Evolutionary conservation across 495 filamentous ascomycete species (phyloP), one percentile per base, ranked within the genome.

Genomic region (Wilcoxina mikolae): DNA sequence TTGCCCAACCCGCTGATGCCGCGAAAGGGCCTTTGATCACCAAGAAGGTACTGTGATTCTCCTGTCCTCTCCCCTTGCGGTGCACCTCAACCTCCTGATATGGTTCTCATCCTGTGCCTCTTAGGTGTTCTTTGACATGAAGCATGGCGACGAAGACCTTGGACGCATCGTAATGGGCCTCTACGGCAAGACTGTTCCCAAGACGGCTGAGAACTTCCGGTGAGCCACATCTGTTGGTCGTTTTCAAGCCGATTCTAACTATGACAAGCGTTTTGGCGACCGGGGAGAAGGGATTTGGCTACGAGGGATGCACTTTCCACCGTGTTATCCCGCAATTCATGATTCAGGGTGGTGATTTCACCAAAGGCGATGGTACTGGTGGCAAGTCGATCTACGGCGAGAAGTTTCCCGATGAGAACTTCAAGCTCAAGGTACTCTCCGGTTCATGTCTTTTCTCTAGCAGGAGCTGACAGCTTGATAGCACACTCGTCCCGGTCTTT

Each of bases 331-430:
- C 90, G 75, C 65, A 83, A 54, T 98, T 98, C 76, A 98, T 98
- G 91, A 95, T 95, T 69, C 91, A 98, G 74, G 91, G 91, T 68
- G 91, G 93, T 73, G 93, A 99, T 74, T 99, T 99, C 74, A 99
- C 93, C 69, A 86, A 81, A 58, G 81, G 81, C 60, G 89, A 99
- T 67, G 55, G 25, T 3, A 46, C 22, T 15, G 41, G 50, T 38
- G 55, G 35, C 25, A 63, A 64, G 23, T 53, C 56, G 44, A 80
- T 98, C 73, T 98, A 96, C 69, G 91, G 91, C 61, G 77, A 81
- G 58, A 94, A 90, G 74, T 98, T 96, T 72, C 65, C 77, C 50
- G 91, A 98, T 71, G 91, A 98, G 84, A 98, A 96, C 83, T 98
- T 98, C 80, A 98, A 96, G 83, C 78, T 98, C 55, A 94, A 93